Percentiles rank a stretch among this genome's conserved stretches.
phyloP scores from a whole-genome alignment of 805 yeast genomes.

The Blastobotrys attinorum region DNA sequence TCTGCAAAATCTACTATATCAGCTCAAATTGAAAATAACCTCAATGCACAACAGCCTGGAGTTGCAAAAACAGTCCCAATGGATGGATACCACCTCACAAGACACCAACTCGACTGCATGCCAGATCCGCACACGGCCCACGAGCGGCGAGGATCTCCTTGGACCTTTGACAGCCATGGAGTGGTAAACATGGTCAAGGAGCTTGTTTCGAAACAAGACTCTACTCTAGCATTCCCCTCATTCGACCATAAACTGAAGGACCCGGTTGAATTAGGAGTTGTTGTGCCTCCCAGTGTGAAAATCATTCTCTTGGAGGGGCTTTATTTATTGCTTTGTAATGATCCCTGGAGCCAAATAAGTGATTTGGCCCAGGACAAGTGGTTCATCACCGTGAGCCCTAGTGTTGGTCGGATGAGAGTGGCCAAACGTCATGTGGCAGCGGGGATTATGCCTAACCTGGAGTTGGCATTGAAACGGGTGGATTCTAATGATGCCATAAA shows the following conservation, averaged over 20 bases:
- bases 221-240: constrained; percentile 41
- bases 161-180: constrained; percentile 64
- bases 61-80: constrained; percentile 38
- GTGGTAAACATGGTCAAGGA: constrained; percentile 31
- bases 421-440: constrained; percentile 52
- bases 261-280: constrained; percentile 50
- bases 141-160: constrained; percentile 72
- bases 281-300: constrained; percentile 38
- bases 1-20: constrained; percentile 76
- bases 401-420: constrained; percentile 46
- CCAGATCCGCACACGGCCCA: constrained; percentile 51
- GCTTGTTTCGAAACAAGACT: constrained; percentile 18
- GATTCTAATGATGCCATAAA: constrained; percentile 53
- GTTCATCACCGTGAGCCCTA: constrained; percentile 42
- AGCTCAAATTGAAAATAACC: constrained; percentile 32
- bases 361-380: constrained; percentile 32
- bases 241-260: constrained; percentile 65
- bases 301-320: constrained; percentile 70
- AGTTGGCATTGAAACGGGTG: constrained; percentile 31
- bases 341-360: constrained; percentile 50
- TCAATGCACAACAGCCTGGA: constrained; percentile 26
- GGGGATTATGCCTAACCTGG: constrained; percentile 30
- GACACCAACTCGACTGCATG: constrained; percentile 39
- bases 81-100: constrained; percentile 70
- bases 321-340: constrained; percentile 52